Evolutionary conservation across 306 rosid genomes (phyloP).

Genomic region (Cucumis sativus): Cucumber_9930_V3 NC_026661.2:20622501-20623000

Average conservation of each 20-base stretch:
- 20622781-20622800: constrained; percentile 10
- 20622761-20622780: constrained; percentile 14
- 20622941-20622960: constrained; percentile 11
- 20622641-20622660: constrained; percentile 16
- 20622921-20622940: constrained; percentile 37
- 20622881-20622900: constrained; percentile 18
- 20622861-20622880: not conserved
- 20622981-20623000: constrained; percentile 32
- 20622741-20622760: constrained; percentile 7
- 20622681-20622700: not conserved
- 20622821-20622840: constrained; percentile 26
- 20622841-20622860: constrained; percentile 23
- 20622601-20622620: constrained; percentile 19
- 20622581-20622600: constrained; percentile 28
- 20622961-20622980: constrained; percentile 27
- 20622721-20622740: no score
- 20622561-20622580: constrained; percentile 32
- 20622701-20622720: not conserved
- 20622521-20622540: constrained; percentile 16
- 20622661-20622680: constrained; percentile 17
- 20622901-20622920: constrained; percentile 34
- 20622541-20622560: constrained; percentile 25
- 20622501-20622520: constrained; percentile 24
- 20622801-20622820: constrained; percentile 19
- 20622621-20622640: constrained; percentile 10